phyloP scores from a whole-genome alignment of 257 asterid species.

The Solanum neorickii region DNA sequence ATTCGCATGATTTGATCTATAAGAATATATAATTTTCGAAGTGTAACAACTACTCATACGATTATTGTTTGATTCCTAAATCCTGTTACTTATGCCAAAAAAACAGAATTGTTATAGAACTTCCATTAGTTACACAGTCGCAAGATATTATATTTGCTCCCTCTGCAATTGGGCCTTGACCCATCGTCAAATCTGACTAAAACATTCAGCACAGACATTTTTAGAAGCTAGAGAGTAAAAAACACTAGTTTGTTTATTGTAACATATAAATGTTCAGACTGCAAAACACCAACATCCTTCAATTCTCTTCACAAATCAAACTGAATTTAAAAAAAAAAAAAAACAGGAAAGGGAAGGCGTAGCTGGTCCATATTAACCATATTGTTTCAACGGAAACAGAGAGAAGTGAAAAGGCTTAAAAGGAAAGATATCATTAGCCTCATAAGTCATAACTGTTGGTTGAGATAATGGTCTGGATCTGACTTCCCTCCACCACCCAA shows the following conservation, averaged over 20 bases:
- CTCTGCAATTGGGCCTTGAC: background rate
- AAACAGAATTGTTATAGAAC: background rate
- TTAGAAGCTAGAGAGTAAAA: background rate
- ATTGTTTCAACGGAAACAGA: background rate
- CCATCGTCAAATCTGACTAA: background rate
- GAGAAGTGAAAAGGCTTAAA: background rate
- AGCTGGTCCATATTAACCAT: background rate
- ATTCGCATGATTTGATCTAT: background rate
- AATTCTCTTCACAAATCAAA: background rate
- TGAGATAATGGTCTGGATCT: slow-evolving; percentile 41
- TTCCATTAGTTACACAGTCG: background rate
- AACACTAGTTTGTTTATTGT: background rate
- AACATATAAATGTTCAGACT: background rate
- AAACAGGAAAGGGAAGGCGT: background rate
- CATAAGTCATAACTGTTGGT: slow-evolving; percentile 46
- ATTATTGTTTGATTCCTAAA: background rate
- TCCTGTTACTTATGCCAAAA: background rate
- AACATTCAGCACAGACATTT: background rate
- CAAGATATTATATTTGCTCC: background rate
- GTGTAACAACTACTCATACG: background rate
- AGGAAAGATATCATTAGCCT: background rate
- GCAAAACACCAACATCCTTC: background rate
- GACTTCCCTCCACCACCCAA: slow-evolving; percentile 31
- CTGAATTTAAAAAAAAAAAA: background rate
- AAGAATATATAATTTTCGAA: background rate